phyloP scores from a whole-genome alignment of 2,329 filamentous ascomycete species.

The Scolecobasidium constrictum region DNA sequence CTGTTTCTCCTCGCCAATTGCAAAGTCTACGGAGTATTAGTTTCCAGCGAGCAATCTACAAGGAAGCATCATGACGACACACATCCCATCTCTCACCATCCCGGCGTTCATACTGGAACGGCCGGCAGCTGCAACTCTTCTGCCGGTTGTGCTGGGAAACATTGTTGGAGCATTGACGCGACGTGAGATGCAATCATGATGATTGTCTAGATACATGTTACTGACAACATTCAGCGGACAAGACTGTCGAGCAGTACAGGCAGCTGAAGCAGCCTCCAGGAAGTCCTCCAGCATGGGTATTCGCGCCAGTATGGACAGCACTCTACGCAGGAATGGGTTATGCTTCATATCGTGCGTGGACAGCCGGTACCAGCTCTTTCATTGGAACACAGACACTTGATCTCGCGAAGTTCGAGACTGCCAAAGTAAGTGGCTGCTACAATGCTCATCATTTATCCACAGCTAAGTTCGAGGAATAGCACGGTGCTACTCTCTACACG shows the following conservation, averaged over 20 bases:
- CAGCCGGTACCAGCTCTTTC: conserved; percentile 46
- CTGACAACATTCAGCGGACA: conserved; percentile 31
- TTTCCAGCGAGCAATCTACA: too few relatives aligned
- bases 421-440: conserved; percentile 32
- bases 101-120: conserved; percentile 61
- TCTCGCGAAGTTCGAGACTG: conserved; percentile 40
- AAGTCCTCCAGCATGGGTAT: conserved; percentile 45
- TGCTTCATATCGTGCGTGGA: conserved; percentile 68
- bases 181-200: conserved; percentile 37
- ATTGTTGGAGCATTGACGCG: conserved; percentile 59
- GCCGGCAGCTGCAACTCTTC: conserved; percentile 60
- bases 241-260: conserved; percentile 52
- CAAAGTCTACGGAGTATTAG: too few relatives aligned
- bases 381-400: conserved; percentile 31
- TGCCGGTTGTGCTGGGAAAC: conserved; percentile 64
- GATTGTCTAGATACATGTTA: background rate
- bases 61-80: conserved; percentile 66
- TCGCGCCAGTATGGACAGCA: conserved; percentile 47
- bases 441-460: background rate
- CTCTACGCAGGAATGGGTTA: conserved; percentile 72
- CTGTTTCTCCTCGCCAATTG: too few relatives aligned
- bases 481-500: conserved; percentile 71
- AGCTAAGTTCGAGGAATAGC: conserved; percentile 16
- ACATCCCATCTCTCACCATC: conserved; percentile 67
- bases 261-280: conserved; percentile 55